Conservation (phyloP, 176 grass and related monocot genomes). For the Oropetium thomaeum region DNA sequence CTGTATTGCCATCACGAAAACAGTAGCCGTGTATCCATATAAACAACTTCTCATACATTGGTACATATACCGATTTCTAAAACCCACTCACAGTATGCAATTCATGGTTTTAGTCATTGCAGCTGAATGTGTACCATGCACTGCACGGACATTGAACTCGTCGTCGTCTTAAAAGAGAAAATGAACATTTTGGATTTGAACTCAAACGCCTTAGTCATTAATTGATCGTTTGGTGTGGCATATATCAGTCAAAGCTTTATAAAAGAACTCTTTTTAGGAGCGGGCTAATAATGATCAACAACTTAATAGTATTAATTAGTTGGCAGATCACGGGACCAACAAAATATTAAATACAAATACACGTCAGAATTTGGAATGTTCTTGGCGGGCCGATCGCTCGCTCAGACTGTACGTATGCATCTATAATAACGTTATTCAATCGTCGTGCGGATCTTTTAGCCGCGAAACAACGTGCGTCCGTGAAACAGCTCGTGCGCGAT, state of each 20-base stretch:
- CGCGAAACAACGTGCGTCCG: too few species aligned
- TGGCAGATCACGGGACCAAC: background rate
- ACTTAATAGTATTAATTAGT: too few species aligned
- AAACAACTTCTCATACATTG: background rate
- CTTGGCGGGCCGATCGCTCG: too few species aligned
- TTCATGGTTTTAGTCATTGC: background rate
- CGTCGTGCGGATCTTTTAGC: background rate
- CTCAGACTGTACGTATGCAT: too few species aligned
- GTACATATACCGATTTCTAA: too few species aligned
- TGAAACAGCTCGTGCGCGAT: too few species aligned
- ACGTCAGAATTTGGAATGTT: background rate
- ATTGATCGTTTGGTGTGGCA: conserved; percentile 39
- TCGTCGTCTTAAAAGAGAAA: too few species aligned
- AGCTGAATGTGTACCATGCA: background rate
- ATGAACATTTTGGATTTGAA: too few species aligned
- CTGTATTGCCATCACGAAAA: background rate
- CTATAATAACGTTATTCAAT: too few species aligned
- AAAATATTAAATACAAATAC: too few species aligned
- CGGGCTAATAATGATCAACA: background rate
- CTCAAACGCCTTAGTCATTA: background rate
- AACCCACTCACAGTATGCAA: too few species aligned
- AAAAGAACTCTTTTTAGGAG: background rate
- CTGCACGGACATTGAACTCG: too few species aligned
- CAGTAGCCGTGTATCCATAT: background rate
- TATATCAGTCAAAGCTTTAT: background rate